Evolutionary conservation across 139 green algal genomes (phyloP), one percentile per base, ranked within the genome.

Genomic region (Coelastrella sp.): DNA sequence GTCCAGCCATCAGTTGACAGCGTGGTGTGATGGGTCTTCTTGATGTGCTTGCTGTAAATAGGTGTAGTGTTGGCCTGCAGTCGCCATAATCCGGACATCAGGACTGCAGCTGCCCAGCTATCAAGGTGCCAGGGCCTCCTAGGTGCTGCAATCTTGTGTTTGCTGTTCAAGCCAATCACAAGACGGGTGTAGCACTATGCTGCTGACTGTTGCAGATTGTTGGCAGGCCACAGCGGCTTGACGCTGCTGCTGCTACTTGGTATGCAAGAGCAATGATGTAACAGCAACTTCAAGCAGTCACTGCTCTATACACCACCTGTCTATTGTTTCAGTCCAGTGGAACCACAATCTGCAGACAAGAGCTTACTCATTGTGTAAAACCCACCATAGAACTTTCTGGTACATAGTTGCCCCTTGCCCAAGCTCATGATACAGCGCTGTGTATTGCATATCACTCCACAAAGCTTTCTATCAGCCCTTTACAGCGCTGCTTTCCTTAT

Each of bases 1-100:
- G 65, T 88, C 83, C 83, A 88, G 25, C 83, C 83, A 20, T 88
- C 83, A 15, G 65, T 88, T 11, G 49, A 79, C 63, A 88, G 27
- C 17, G 66, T 79, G 4, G 27, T 88, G 83, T 88, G 83, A 4
- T 25, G 61, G 1, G 83, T 65, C 66, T 88, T 88, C 25, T 79
- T 66, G 12, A 88, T 9, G 66, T 20, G 58, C 27, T 7, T 22
- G 83, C 66, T 79, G 66, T 35, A 88, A 4, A 73, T 19, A 19
- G 35, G 63, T 22, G n/a, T 80, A 7, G 12, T 70, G 63, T 70
- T 70, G 63, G 20, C 8, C 56, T 84, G 22, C 49, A 11, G 57
- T 7, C 76, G 27, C 27, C 73, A 79, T 10, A 7, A 7, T 15
- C 22, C 76, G 49, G n/a, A 56, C 17, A n/a, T 24, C 14, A 61